Percentiles rank a stretch among this genome's conserved stretches.
phyloP scores from a whole-genome alignment of 2,329 filamentous ascomycete species.

The Fusarium sp. region DNA sequence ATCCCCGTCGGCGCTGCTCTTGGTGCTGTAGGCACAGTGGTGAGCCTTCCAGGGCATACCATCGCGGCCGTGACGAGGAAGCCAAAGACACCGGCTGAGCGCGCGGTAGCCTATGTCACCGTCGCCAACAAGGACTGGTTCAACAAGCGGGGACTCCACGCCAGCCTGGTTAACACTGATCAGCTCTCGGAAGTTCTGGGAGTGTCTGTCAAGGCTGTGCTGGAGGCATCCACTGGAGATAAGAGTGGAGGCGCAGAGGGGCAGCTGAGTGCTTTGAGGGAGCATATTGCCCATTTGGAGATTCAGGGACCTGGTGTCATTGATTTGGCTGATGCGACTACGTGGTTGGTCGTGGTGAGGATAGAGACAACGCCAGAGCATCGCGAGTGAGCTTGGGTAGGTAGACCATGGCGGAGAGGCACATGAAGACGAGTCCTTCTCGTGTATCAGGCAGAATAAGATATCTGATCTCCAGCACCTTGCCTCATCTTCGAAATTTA shows the following conservation, averaged over 20 bases:
- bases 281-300: slow-evolving; percentile 45
- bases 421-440: background rate
- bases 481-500: no score
- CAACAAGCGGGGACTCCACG: slow-evolving; percentile 49
- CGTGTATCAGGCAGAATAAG: background rate
- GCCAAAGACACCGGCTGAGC: slow-evolving; percentile 53
- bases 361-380: slow-evolving; percentile 2
- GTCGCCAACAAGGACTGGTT: slow-evolving; percentile 57
- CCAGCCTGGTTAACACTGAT: slow-evolving; percentile 48
- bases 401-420: background rate
- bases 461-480: no score
- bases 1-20: slow-evolving; percentile 52
- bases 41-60: slow-evolving; percentile 48
- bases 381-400: background rate
- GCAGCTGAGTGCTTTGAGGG: slow-evolving; percentile 41
- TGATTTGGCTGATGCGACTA: slow-evolving; percentile 41
- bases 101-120: slow-evolving; percentile 52
- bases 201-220: slow-evolving; percentile 49
- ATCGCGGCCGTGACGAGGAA: slow-evolving; percentile 47
- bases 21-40: slow-evolving; percentile 48
- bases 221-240: slow-evolving; percentile 48
- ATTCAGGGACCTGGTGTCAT: slow-evolving; percentile 39
- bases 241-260: slow-evolving; percentile 31
- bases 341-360: slow-evolving; percentile 50
- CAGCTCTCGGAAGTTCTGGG: slow-evolving; percentile 44